Conservation (phyloP, 2,329 filamentous ascomycete genomes). For the Xylaria sp. region DNA sequence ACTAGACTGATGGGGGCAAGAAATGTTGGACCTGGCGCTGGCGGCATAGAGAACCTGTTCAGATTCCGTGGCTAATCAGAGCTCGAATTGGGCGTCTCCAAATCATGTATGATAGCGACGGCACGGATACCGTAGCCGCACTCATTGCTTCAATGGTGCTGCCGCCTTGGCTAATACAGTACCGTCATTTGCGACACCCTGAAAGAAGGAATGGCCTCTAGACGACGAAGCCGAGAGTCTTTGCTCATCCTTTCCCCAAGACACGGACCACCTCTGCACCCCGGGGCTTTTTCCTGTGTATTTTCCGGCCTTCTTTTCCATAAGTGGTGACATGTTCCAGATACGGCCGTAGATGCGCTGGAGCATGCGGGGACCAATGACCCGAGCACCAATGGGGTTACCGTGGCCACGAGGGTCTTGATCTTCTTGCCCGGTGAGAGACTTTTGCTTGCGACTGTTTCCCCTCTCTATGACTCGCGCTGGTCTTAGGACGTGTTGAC, state of each 20-base stretch:
- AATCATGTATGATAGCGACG: background rate
- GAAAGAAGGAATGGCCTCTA: slow-evolving; percentile 54
- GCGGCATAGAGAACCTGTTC: background rate
- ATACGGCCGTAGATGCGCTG: slow-evolving; percentile 49
- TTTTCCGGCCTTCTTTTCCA: slow-evolving; percentile 43
- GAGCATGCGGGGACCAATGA: slow-evolving; percentile 50
- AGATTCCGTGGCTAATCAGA: too few species aligned
- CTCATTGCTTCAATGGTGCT: background rate
- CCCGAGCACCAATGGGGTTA: slow-evolving; percentile 42
- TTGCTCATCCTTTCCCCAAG: slow-evolving; percentile 52
- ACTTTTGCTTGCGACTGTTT: slow-evolving; percentile 43
- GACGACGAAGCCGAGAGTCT: slow-evolving; percentile 41
- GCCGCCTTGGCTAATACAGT: slow-evolving; percentile 1
- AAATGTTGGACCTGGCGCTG: background rate
- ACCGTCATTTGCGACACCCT: slow-evolving; percentile 48
- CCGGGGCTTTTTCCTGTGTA: too few species aligned
- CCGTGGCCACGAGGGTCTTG: slow-evolving; percentile 45
- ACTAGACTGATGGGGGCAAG: slow-evolving; percentile 24
- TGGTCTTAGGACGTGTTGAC: slow-evolving; percentile 47
- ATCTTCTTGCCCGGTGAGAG: slow-evolving; percentile 45
- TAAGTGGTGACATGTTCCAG: slow-evolving; percentile 42
- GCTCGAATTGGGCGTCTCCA: too few species aligned
- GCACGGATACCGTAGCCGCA: background rate
- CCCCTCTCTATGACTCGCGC: slow-evolving; percentile 47
- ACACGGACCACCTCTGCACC: slow-evolving; percentile 43